Evolutionary conservation across 768 basidiomycete species (phyloP).

Genomic region (Tricholoma hemisulphureum): DNA sequence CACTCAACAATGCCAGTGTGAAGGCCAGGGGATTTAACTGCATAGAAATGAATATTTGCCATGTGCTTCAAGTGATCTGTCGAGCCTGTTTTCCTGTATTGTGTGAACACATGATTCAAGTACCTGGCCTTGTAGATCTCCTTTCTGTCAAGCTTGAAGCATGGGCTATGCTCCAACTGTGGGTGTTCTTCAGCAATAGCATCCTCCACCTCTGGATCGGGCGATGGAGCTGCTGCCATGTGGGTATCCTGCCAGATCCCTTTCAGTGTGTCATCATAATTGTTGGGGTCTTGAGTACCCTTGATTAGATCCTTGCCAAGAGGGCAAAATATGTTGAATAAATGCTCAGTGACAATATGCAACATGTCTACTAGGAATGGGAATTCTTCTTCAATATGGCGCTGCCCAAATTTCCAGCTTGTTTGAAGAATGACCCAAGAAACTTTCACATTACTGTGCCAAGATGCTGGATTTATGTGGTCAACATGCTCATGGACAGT

Average conservation of each 20-base stretch:
- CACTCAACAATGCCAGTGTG: background rate
- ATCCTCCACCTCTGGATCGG: background rate
- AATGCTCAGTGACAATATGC: background rate
- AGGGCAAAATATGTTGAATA: conserved; percentile 13
- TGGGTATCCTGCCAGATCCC: background rate
- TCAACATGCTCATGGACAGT: conserved; percentile 24
- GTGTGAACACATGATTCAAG: background rate
- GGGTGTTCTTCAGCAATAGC: background rate
- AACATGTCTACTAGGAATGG: conserved; percentile 20
- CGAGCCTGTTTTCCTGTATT: background rate
- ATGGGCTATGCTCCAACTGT: background rate
- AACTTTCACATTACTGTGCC: conserved; percentile 31
- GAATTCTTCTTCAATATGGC: conserved; percentile 22
- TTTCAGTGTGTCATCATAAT: background rate
- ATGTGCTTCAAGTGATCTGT: background rate
- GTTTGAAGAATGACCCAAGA: conserved; percentile 24
- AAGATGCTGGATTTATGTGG: conserved; percentile 35
- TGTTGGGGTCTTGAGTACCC: background rate
- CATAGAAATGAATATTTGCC: background rate
- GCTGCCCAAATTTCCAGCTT: conserved; percentile 27
- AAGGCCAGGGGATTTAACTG: background rate
- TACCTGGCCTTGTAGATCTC: background rate
- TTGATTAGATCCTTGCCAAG: conserved; percentile 7
- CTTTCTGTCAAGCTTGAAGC: background rate
- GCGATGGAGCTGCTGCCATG: background rate